These are phyloP conservation scores for Coniosporium tulheliwenetii DNA, from an alignment of 2,329 filamentous ascomycete species.

Conservation along the genomic window DNA sequence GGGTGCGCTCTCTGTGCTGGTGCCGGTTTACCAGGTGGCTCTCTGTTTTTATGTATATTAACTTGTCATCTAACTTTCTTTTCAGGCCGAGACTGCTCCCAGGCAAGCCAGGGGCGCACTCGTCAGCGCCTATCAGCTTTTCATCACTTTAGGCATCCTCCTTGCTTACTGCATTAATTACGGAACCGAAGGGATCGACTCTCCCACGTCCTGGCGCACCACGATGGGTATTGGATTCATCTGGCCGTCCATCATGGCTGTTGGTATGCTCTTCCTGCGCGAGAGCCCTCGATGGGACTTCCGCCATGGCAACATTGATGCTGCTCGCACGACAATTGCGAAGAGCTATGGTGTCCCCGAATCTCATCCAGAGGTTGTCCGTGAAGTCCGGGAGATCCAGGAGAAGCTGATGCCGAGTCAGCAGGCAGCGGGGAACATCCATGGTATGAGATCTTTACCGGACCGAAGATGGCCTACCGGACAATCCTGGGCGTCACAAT, in stretches of 20 bases:
- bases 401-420: conserved; percentile 37
- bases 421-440: conserved; percentile 31
- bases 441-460: conserved; percentile 52
- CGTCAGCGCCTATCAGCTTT: conserved; percentile 50
- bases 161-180: conserved; percentile 38
- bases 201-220: conserved; percentile 45
- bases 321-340: conserved; percentile 34
- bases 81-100: conserved; percentile 45
- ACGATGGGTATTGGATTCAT: conserved; percentile 44
- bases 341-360: conserved; percentile 39
- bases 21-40: conserved; percentile 53
- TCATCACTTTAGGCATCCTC: conserved; percentile 54
- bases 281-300: conserved; percentile 45
- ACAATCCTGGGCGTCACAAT: conserved; percentile 46
- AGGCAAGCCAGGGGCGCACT: conserved; percentile 48
- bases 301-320: conserved; percentile 35
- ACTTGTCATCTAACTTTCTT: not conserved
- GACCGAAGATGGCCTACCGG: conserved; percentile 51
- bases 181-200: conserved; percentile 35
- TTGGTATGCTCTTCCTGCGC: conserved; percentile 38
- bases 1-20: conserved; percentile 46
- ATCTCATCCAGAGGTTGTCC: conserved; percentile 36
- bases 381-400: conserved; percentile 40
- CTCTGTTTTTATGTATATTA: conserved; percentile 7
- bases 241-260: conserved; percentile 37